These are phyloP conservation scores for Ceratocystis eucalypticola DNA, from an alignment of 2,329 filamentous ascomycete genomes.

Conservation along the genomic window DNA sequence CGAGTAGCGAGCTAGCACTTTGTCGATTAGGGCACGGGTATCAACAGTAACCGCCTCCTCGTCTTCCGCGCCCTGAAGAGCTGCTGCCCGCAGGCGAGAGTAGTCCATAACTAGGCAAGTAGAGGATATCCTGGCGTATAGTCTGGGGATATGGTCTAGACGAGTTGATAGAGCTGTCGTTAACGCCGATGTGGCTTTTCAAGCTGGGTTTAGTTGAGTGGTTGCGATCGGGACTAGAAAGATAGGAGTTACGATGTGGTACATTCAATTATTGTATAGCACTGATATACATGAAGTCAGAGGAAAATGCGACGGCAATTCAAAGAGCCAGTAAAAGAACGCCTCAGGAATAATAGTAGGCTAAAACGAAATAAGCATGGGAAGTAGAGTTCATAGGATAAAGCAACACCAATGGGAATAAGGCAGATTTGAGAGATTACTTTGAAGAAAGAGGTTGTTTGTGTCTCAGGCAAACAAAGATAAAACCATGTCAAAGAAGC, in stretches of 20 bases:
- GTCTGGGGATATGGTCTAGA: too few relatives aligned
- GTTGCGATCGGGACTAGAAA: background rate
- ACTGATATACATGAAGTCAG: background rate
- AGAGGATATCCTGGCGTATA: too few relatives aligned
- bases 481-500: background rate
- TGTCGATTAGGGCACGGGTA: constrained; percentile 91
- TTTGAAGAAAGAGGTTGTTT: background rate
- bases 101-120: constrained; percentile 45
- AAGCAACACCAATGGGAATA: background rate
- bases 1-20: constrained; percentile 89
- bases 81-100: constrained; percentile 67
- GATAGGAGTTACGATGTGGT: background rate
- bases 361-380: background rate
- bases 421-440: background rate
- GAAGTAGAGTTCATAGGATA: background rate
- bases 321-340: background rate
- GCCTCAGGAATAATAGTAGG: background rate
- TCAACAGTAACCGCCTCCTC: constrained; percentile 98
- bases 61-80: constrained; percentile 71
- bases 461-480: background rate
- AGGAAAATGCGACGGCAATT: background rate
- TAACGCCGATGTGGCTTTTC: background rate
- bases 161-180: background rate
- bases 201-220: background rate
- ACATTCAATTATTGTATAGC: background rate